Evolutionary conservation across 345 rosid genomes (phyloP).

Genomic region (Laguncularia racemosa): DNA sequence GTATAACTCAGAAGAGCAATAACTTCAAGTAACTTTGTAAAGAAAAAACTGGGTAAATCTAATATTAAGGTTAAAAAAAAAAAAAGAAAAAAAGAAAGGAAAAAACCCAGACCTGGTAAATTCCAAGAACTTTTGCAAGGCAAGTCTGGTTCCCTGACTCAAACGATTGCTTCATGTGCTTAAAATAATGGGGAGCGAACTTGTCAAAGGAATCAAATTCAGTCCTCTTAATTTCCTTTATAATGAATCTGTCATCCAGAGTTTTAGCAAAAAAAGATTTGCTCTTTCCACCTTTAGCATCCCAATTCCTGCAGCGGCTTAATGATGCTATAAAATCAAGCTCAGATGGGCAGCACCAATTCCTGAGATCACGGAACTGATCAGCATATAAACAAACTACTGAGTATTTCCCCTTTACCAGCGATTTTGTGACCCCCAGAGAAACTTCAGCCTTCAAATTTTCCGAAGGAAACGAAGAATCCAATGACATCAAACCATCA

Average conservation of each 20-base stretch:
- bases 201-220: conserved; percentile 84
- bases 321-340: conserved; percentile 77
- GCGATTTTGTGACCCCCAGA: conserved; percentile 52
- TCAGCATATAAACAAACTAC: conserved; percentile 64
- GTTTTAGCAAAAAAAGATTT: conserved; percentile 83
- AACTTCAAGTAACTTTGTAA: background rate
- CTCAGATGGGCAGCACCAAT: conserved; percentile 64
- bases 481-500: conserved; percentile 65
- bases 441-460: conserved; percentile 45
- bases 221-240: conserved; percentile 91
- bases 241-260: conserved; percentile 74
- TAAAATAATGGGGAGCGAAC: conserved; percentile 75
- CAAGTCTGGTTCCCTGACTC: conserved; percentile 81
- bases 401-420: conserved; percentile 71
- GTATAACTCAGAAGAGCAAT: background rate
- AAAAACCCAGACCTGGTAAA: conserved; percentile 92
- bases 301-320: conserved; percentile 85
- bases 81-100: no score
- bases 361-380: conserved; percentile 73
- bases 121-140: conserved; percentile 93
- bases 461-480: conserved; percentile 47
- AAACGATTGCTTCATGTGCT: conserved; percentile 72
- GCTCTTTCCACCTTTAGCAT: conserved; percentile 98
- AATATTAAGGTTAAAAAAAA: background rate
- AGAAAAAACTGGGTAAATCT: background rate